Evolutionary conservation across 306 rosid species (phyloP).

Genomic region (Inga laurina): DNA sequence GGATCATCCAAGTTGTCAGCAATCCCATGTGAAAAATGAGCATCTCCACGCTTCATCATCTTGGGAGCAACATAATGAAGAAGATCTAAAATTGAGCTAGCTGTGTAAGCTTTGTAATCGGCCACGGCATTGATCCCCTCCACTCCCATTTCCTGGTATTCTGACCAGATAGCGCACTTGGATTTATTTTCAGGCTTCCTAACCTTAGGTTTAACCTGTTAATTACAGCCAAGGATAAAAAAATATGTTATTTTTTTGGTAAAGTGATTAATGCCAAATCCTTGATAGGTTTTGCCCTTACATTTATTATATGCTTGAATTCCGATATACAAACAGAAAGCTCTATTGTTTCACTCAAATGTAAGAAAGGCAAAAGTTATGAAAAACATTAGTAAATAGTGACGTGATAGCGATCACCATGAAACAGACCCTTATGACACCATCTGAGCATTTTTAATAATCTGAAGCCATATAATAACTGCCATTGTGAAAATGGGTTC

Average conservation of each 20-base stretch:
- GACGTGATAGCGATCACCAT: not conserved
- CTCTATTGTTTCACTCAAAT: not conserved
- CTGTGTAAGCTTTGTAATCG: not conserved
- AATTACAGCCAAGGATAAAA: not conserved
- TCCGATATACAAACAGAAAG: not conserved
- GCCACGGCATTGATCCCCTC: not conserved
- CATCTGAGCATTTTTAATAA: not conserved
- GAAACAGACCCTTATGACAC: not conserved
- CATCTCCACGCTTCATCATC: conserved; percentile 14
- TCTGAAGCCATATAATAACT: not conserved
- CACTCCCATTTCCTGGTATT: conserved; percentile 1
- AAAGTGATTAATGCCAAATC: not conserved
- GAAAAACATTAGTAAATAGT: not conserved
- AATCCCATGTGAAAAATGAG: conserved; percentile 8
- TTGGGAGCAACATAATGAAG: conserved; percentile 1
- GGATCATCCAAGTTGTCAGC: not conserved
- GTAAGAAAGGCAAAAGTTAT: not conserved
- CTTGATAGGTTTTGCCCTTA: not conserved
- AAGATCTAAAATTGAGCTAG: not conserved
- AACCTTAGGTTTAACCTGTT: not conserved
- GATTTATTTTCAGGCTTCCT: not conserved
- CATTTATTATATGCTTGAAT: not conserved
- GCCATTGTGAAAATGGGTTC: not conserved
- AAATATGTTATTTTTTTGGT: not conserved
- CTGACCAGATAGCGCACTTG: not conserved